A percentile compares a stretch with the other conserved stretches of the same genome.
These are phyloP conservation scores for Oehlia diaphana DNA, from an alignment of 192 early-diverging fungal genomes.

Conservation along the genomic window DNA sequence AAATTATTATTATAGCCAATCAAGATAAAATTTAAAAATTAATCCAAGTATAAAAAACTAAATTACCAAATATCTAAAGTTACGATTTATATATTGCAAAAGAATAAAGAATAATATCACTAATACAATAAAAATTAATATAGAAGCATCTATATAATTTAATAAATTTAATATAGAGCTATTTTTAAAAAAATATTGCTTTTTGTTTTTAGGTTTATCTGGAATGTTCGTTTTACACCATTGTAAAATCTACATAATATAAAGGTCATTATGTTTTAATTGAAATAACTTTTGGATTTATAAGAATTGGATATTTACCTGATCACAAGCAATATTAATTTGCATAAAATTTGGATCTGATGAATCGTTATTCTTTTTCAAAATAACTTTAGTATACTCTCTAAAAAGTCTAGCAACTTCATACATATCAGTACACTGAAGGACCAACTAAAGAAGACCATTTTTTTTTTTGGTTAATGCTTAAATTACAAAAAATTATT, in stretches of 20 bases:
- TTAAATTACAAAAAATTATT: too few species aligned
- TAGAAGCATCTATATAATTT: too few species aligned
- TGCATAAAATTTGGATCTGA: constrained; percentile 58
- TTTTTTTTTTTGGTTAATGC: background rate
- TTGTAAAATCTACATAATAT: background rate
- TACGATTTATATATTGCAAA: too few species aligned
- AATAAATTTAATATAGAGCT: background rate
- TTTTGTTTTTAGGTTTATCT: background rate
- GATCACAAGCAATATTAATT: constrained; percentile 34
- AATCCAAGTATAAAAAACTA: too few species aligned
- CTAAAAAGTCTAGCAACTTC: constrained; percentile 59
- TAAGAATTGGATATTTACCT: constrained; percentile 4
- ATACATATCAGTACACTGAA: constrained; percentile 49
- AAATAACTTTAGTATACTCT: constrained; percentile 53
- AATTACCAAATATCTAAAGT: too few species aligned
- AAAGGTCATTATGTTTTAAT: background rate
- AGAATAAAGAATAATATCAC: too few species aligned
- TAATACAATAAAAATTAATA: too few species aligned
- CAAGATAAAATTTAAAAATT: too few species aligned
- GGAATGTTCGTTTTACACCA: background rate
- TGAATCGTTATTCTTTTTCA: constrained; percentile 52
- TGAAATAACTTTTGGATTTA: background rate
- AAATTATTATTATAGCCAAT: too few species aligned
- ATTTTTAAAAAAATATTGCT: background rate
- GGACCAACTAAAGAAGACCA: constrained; percentile 42